Evolutionary conservation across 192 early-diverging fungal genomes (phyloP), one percentile per base, ranked within the genome.

Genomic region (Phycomyces nitens): DNA sequence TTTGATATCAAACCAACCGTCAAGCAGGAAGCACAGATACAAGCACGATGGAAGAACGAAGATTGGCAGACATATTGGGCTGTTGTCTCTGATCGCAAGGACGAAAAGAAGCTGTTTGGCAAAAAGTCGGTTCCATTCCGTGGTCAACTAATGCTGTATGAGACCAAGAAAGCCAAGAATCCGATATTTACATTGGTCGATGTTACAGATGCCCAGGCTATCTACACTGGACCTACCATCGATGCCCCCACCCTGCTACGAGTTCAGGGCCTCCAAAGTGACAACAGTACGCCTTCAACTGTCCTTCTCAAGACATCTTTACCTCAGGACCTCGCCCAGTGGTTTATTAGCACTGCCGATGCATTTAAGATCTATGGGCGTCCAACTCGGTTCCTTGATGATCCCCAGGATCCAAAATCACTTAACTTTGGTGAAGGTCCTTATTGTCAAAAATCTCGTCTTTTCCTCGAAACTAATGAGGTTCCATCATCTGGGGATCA

Each of bases 91-190:
- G 82, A 84, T 62, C 74, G 79, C 51, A 75, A 81, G 2, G 76
- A 75, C 29, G 80, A 78, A 41, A 78, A 82, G 21, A 80, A 78
- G 12, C n/a, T 75, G 22, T 75, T 70, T 53, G 64, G 74, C 50
- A 81, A 78, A 53, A 71, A 78, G 50, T 77, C 72, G 0, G 44
- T 66, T 18, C 74, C 71, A 10, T 68, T 73, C 23, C 66, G 76
- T 60, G 83, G 81, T 15, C 79, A 83, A 51, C 63, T 78, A 24
- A 64, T 78, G 40, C 78, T 85, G 42, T 85, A 77, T 50, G 79
- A 80, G 38, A 68, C 64, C 20, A 72, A 72, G 39, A 85, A 81
- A 59, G 60, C 77, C 5, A 85, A 80, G 60, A 60, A 68, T 5
- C 81, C 83, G 5, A 65, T 75, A 16, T 64, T 81, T 22, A 81